A percentile compares a stretch with the other conserved stretches of the same genome.
phyloP scores from a whole-genome alignment of 1,139 yeast species.

The Blastobotrys elegans region DNA sequence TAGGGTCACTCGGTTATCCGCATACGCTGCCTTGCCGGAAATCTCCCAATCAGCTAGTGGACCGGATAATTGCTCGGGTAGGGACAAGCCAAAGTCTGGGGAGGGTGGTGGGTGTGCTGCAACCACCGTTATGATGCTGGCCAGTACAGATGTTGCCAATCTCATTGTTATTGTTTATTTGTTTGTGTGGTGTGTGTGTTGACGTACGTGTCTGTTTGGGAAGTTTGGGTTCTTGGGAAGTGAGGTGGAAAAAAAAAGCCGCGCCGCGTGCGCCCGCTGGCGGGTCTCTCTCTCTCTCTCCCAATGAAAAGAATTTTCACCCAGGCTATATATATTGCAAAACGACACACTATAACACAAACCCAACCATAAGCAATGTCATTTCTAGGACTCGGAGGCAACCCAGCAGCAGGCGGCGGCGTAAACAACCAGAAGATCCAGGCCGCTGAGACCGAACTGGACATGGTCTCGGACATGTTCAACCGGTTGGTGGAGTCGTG shows the following conservation, averaged over 20 bases:
- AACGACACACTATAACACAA: no score
- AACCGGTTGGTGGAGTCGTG: slow-evolving; percentile 80
- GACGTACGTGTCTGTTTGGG: neutral
- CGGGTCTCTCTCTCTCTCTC: no score
- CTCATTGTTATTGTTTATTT: neutral
- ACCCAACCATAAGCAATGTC: slow-evolving; percentile 49
- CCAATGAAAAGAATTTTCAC: neutral
- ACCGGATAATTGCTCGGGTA: slow-evolving; percentile 8
- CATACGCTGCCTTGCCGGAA: slow-evolving; percentile 14
- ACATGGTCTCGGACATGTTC: slow-evolving; percentile 97
- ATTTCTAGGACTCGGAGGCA: slow-evolving; percentile 82
- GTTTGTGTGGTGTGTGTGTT: neutral
- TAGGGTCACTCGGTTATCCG: slow-evolving; percentile 17
- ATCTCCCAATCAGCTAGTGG: slow-evolving; percentile 14
- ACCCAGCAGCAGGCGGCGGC: slow-evolving; percentile 26
- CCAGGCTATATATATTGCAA: no score
- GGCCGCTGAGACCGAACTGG: slow-evolving; percentile 89
- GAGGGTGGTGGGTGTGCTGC: neutral
- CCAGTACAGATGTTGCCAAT: neutral
- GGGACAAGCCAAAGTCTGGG: slow-evolving; percentile 4
- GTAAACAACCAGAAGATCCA: slow-evolving; percentile 39
- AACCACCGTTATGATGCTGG: neutral
- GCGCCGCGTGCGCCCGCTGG: no score
- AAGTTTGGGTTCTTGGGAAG: slow-evolving; percentile 2
- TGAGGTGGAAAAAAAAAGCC: slow-evolving; percentile 4